A percentile compares a stretch with the other conserved stretches of the same genome.
These are phyloP conservation scores for Centella asiatica DNA, from an alignment of 129 eudicot genomes.

Conservation along the genomic window DNA sequence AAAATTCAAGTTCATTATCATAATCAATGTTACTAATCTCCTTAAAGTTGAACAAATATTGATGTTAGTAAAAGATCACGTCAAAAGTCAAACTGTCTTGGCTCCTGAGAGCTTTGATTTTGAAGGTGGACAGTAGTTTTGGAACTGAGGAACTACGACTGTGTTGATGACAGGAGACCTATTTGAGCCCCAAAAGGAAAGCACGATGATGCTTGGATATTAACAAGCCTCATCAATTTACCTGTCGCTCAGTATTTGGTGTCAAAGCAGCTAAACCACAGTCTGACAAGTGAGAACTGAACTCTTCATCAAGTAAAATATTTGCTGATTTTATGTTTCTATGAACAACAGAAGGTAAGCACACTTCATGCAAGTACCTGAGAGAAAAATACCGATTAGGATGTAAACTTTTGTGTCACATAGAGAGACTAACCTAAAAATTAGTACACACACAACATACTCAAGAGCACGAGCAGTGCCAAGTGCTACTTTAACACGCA, in stretches of 20 bases:
- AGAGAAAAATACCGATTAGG: conserved; percentile 6
- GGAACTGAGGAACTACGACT: neutral
- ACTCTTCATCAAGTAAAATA: conserved; percentile 83
- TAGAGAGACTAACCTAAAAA: neutral
- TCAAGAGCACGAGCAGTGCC: conserved; percentile 96
- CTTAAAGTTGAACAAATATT: no score
- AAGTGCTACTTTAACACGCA: conserved; percentile 89
- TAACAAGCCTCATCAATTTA: conserved; percentile 18
- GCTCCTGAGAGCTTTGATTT: neutral
- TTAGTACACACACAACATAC: conserved; percentile 31
- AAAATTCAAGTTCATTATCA: neutral
- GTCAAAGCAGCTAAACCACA: conserved; percentile 85
- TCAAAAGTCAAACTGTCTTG: neutral
- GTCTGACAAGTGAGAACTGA: conserved; percentile 86
- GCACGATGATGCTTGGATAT: neutral
- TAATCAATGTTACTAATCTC: neutral
- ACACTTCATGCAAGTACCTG: conserved; percentile 98
- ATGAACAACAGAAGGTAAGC: conserved; percentile 95
- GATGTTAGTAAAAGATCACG: neutral
- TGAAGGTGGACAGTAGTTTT: neutral
- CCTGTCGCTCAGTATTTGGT: conserved; percentile 93
- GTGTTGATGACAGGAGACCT: neutral
- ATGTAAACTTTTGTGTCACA: neutral
- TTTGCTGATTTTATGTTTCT: conserved; percentile 93
- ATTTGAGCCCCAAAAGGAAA: neutral